Evolutionary conservation across 2,329 filamentous ascomycete genomes (phyloP), one percentile per base, ranked within the genome.

Genomic region (Nemania sp.): DNA sequence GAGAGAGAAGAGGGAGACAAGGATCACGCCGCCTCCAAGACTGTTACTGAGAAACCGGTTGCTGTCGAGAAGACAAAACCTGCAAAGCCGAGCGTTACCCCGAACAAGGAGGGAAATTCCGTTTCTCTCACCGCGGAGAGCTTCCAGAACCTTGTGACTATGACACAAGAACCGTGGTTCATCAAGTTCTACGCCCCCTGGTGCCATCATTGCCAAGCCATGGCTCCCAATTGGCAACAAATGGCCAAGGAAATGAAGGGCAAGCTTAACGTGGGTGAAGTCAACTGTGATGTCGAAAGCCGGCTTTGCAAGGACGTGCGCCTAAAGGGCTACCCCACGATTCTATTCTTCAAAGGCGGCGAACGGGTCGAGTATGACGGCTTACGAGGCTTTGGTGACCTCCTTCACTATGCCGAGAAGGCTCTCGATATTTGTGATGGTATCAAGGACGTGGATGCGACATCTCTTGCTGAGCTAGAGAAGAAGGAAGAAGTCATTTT

Each of bases 121-220:
- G 78, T 91, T 28, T 74, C 86, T 6, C 80, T 99, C 47, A 91
- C 86, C 2, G 86, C 89, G 0, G 91, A 97, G 68, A 90, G 79
- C 59, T 99, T 99, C 76, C 88, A 95, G 69, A 85, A 83, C 53
- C 77, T 88, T 31, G 92, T 99, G 41, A 96, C 91, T 3, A 89
- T 86, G 70, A 91, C 91, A 0, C 84, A 89, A 60, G 91, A 97
- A 59, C 88, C 92, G 5, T 99, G 94, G 94, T 97, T 99, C 68
- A 86, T 99, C 79, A 99, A 99, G 73, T 97, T 99, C 71, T 97
- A 97, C 70, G 92, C 91, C 15, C 95, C 94, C 5, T 97, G 93
- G 94, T 99, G 94, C 72, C 85, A 86, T 63, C 94, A 99, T 73
- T 99, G 95, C 73, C 90, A 96, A 74, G 90, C 90, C 31, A 85